Base-by-base conservation (phyloP, 371 early-diverging fungal species). In the Rhizopus stolonifer region DNA sequence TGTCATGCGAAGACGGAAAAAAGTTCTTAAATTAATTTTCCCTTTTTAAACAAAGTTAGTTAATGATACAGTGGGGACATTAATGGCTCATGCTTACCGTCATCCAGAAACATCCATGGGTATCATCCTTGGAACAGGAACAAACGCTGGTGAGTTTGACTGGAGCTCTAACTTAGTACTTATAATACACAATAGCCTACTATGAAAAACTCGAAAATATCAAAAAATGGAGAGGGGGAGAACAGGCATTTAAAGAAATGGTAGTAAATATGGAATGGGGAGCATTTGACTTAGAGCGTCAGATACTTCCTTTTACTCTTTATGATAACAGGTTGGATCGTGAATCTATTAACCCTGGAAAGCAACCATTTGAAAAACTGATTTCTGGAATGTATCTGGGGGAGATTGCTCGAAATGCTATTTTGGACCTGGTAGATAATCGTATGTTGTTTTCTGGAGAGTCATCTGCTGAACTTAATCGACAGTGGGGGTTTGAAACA, bases 41-140 rank as follows among this genome's bases (percentile, higher is more conserved):
- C n/a, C n/a, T n/a, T n/a, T n/a, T n/a, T n/a, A n/a, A n/a, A n/a
- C n/a, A 38, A 49, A 72, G 57, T 72, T 97, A 29, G 88, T 98
- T 46, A 98, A 98, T 77, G 99, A 98, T 71, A 94, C 99, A 0
- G 96, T 94, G 9, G 96, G 96, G 22, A 94, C 96, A 4, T 74
- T 95, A 48, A 80, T 95, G 64, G 87, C 94, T 19, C 85, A 92
- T 52, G 90, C 89, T 3, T 95, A 94, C 76, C 56, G 69, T 42
- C 59, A 85, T 46, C 90, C 93, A 11, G 81, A 85, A 39, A 92
- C 94, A 22, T 66, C 77, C 60, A 80, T 94, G 64, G 96, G 94
- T 57, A 89, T 94, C 23, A 95, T 95, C 58, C 81, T 96, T n/a
- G 99, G 99, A 47, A 98, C 99, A n/a, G 99, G 99, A 22, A 89